Conservation (phyloP, 2,329 filamentous ascomycete genomes). For the Dothideomycetidae sp. region DNA sequence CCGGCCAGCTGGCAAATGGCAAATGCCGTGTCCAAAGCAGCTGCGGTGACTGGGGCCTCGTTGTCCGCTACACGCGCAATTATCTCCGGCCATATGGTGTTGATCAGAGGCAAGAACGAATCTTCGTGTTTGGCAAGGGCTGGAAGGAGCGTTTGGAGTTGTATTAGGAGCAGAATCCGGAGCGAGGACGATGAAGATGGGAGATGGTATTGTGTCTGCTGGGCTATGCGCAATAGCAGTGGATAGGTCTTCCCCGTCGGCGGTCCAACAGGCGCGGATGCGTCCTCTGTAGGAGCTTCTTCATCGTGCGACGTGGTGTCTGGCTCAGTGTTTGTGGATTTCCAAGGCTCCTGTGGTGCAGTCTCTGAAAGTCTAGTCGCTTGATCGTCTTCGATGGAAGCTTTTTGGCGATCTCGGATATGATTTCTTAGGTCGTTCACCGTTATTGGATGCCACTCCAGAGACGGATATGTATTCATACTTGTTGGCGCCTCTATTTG, state of each 20-base stretch:
- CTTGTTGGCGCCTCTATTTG: slow-evolving; percentile 25
- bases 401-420: slow-evolving; percentile 1
- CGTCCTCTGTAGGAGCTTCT: background rate
- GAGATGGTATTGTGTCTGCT: slow-evolving; percentile 78
- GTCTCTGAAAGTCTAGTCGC: background rate
- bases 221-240: slow-evolving; percentile 68
- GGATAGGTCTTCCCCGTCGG: slow-evolving; percentile 57
- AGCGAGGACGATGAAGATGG: slow-evolving; percentile 70
- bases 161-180: slow-evolving; percentile 60
- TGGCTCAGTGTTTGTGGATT: background rate
- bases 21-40: slow-evolving; percentile 54
- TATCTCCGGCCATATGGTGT: slow-evolving; percentile 79
- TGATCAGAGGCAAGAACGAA: slow-evolving; percentile 74
- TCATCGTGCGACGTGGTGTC: background rate
- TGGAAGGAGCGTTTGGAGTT: slow-evolving; percentile 59
- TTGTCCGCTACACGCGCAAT: slow-evolving; percentile 50
- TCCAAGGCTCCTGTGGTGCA: background rate
- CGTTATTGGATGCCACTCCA: slow-evolving; percentile 18
- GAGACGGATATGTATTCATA: background rate
- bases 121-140: slow-evolving; percentile 64
- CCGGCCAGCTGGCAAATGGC: slow-evolving; percentile 59
- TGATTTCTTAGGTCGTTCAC: slow-evolving; percentile 31
- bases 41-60: slow-evolving; percentile 54
- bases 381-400: no score
- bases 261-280: slow-evolving; percentile 34